Evolutionary conservation across 805 yeast genomes (phyloP).

Genomic region (Monosporozyma siamensis): DNA sequence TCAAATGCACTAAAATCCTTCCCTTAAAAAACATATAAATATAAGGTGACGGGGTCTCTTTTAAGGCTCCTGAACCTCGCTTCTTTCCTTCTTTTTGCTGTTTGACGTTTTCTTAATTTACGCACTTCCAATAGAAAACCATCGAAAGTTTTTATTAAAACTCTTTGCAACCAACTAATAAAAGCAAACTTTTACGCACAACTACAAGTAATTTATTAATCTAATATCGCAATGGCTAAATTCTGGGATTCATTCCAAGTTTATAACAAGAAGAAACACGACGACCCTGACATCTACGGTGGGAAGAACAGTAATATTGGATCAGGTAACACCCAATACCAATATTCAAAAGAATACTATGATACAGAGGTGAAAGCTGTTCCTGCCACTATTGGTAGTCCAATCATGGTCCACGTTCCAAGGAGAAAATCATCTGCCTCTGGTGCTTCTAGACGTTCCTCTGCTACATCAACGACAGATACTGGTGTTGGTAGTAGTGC

Average conservation of each 20-base stretch:
- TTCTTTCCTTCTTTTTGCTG: neutral
- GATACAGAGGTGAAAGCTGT: slow-evolving; percentile 5
- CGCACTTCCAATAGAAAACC: neutral
- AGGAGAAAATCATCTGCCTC: slow-evolving; percentile 3
- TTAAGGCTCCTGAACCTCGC: neutral
- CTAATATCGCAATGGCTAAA: too few relatives aligned
- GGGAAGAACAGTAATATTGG: slow-evolving; percentile 17
- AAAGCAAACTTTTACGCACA: neutral
- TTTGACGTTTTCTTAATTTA: neutral
- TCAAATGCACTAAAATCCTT: neutral
- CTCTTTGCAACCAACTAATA: neutral
- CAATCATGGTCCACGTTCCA: neutral
- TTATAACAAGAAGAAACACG: slow-evolving; percentile 27
- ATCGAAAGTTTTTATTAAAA: neutral
- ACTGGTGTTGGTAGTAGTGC: neutral
- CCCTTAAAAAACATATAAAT: neutral
- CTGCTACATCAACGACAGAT: neutral
- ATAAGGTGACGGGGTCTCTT: neutral
- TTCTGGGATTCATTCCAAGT: slow-evolving; percentile 29
- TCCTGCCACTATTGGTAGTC: neutral
- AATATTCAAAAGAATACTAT: slow-evolving; percentile 17
- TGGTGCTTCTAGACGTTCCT: neutral
- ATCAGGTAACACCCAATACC: slow-evolving; percentile 13
- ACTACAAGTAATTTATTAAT: neutral
- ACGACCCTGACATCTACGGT: slow-evolving; percentile 15